Percentiles rank a stretch among this genome's conserved stretches.
Evolutionary conservation across 495 filamentous ascomycete genomes (phyloP).

Genomic region (Podospora tetraspora): DNA sequence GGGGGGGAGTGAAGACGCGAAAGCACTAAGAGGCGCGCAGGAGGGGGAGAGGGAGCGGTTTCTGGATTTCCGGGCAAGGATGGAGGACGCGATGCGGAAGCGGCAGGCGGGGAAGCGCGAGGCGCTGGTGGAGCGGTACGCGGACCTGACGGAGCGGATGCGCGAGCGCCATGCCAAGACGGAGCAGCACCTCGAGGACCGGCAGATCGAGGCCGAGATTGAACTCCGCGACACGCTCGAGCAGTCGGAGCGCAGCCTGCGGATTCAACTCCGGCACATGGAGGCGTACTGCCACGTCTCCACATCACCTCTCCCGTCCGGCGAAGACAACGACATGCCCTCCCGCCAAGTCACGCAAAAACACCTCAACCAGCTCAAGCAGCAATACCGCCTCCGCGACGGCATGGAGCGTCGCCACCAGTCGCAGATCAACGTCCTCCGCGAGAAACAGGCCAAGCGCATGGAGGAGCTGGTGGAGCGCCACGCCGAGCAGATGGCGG

Average conservation of each 20-base stretch:
- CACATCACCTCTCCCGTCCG: too few relatives aligned
- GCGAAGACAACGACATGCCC: slow-evolving; percentile 20
- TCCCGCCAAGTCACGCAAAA: slow-evolving; percentile 51
- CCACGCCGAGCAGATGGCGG: slow-evolving; percentile 59
- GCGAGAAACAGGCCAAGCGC: slow-evolving; percentile 67
- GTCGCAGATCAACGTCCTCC: slow-evolving; percentile 71
- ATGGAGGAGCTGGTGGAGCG: slow-evolving; percentile 60
- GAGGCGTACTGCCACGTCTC: slow-evolving; percentile 64
- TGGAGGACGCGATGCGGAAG: slow-evolving; percentile 50
- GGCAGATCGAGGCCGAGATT: slow-evolving; percentile 69
- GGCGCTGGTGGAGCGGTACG: slow-evolving; percentile 38
- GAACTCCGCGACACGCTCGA: slow-evolving; percentile 46
- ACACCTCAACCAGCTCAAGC: slow-evolving; percentile 58
- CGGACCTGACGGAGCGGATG: slow-evolving; percentile 42
- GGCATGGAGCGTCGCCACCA: slow-evolving; percentile 66
- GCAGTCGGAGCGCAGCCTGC: slow-evolving; percentile 53
- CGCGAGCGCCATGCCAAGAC: slow-evolving; percentile 46
- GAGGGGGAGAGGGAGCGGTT: slow-evolving; percentile 56
- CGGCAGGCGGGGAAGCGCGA: slow-evolving; percentile 39
- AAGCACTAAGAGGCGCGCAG: slow-evolving; percentile 49
- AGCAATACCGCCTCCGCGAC: slow-evolving; percentile 64
- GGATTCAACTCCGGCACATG: slow-evolving; percentile 71
- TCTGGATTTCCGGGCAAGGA: slow-evolving; percentile 47
- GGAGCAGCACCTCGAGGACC: slow-evolving; percentile 61
- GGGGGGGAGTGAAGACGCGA: slow-evolving; percentile 44